Conservation (phyloP, 2,329 filamentous ascomycete species). For the Paracoccidioides lutzii region DNA sequence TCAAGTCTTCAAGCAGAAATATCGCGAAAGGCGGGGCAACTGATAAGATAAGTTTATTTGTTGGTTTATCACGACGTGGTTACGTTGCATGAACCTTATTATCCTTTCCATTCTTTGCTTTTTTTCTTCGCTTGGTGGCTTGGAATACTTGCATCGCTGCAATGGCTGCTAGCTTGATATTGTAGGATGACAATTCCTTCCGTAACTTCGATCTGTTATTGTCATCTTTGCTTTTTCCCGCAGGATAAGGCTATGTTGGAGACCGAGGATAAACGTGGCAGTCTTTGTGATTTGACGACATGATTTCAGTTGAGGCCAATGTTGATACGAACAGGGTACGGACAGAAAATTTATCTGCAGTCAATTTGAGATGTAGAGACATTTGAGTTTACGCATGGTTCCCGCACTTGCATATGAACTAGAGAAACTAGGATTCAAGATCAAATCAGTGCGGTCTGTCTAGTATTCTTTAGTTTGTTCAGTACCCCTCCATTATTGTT, state of each 20-base stretch:
- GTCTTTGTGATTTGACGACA: not conserved
- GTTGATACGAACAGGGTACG: not conserved
- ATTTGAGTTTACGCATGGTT: not conserved
- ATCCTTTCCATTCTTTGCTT: not conserved
- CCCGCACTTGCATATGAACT: not conserved
- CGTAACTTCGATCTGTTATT: not conserved
- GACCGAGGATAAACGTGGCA: not conserved
- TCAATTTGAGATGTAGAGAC: not conserved
- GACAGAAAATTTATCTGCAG: not conserved
- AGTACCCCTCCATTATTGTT: not conserved
- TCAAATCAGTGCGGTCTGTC: not conserved
- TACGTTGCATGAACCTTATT: not conserved
- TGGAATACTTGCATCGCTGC: too few relatives aligned
- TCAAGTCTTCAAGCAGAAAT: not conserved
- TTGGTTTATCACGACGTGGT: not conserved
- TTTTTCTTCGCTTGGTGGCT: too few relatives aligned
- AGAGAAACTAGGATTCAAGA: not conserved
- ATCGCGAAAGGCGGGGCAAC: not conserved
- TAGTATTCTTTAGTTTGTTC: not conserved
- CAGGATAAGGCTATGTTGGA: not conserved
- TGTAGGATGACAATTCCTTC: not conserved
- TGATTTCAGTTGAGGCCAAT: not conserved
- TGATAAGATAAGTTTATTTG: not conserved
- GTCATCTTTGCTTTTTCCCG: not conserved
- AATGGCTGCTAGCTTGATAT: too few relatives aligned